Conservation (phyloP, 768 basidiomycete genomes). For the Asterophora parasitica region DNA sequence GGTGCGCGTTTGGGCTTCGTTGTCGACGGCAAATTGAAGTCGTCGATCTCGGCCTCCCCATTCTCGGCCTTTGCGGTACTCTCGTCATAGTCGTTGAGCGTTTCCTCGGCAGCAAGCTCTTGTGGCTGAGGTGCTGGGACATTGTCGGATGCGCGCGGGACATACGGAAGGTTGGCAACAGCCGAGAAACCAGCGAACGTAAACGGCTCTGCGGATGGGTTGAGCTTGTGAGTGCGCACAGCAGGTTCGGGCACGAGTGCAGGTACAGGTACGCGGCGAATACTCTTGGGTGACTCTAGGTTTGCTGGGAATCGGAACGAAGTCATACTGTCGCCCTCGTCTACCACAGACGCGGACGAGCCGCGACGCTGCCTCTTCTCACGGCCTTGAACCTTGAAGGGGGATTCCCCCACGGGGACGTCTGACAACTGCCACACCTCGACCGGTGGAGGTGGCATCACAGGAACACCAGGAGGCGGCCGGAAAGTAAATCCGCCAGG, state of each 20-base stretch:
- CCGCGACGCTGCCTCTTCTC: constrained; percentile 73
- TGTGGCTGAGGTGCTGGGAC: not conserved
- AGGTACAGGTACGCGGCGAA: constrained; percentile 33
- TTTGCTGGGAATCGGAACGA: constrained; percentile 73
- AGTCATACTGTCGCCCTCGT: constrained; percentile 61
- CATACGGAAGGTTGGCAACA: constrained; percentile 28
- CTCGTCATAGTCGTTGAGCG: constrained; percentile 30
- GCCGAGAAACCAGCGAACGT: constrained; percentile 63
- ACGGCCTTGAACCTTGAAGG: constrained; percentile 60
- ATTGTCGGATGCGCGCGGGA: constrained; percentile 20
- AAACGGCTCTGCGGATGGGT: constrained; percentile 53
- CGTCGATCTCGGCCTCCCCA: constrained; percentile 20
- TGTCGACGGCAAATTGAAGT: constrained; percentile 23
- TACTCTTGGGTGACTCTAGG: constrained; percentile 44
- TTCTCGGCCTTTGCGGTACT: constrained; percentile 31
- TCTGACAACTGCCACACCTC: constrained; percentile 26
- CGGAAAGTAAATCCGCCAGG: constrained; percentile 74
- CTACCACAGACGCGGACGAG: constrained; percentile 36
- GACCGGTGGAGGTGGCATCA: constrained; percentile 39
- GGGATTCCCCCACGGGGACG: constrained; percentile 33
- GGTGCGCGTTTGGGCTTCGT: constrained; percentile 59
- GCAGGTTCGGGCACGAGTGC: not conserved
- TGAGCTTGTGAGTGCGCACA: constrained; percentile 24
- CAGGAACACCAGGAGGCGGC: constrained; percentile 62
- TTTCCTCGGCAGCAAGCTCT: constrained; percentile 18